These are phyloP conservation scores for Fagopyrum homotropicum DNA, from an alignment of 148 eudicot species.

Conservation along the genomic window DNA sequence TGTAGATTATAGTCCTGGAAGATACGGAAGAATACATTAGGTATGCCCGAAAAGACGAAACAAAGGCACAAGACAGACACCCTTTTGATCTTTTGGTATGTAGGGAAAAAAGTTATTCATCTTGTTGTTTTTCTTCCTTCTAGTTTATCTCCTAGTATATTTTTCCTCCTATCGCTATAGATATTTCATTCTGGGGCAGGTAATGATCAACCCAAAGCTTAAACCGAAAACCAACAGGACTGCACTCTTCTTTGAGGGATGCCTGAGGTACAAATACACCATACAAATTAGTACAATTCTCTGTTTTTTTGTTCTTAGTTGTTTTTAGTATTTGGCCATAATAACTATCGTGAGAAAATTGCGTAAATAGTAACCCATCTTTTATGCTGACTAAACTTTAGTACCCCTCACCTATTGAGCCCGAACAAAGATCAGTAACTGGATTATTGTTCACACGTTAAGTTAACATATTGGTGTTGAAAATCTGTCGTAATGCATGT, in stretches of 20 bases:
- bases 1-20: slow-evolving; percentile 87
- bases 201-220: slow-evolving; percentile 73
- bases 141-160: not conserved
- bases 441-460: too few species aligned
- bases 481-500: too few species aligned
- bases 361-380: too few species aligned
- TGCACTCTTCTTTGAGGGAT: slow-evolving; percentile 93
- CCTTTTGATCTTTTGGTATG: slow-evolving; percentile 96
- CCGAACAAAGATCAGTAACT: too few species aligned
- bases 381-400: too few species aligned
- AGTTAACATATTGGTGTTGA: too few species aligned
- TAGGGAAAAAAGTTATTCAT: not conserved
- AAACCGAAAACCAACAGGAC: slow-evolving; percentile 55
- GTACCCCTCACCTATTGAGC: too few species aligned
- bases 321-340: not conserved
- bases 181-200: slow-evolving; percentile 48
- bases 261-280: slow-evolving; percentile 54
- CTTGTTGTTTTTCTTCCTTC: too few species aligned
- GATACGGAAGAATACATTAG: slow-evolving; percentile 76
- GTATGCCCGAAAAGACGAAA: slow-evolving; percentile 71
- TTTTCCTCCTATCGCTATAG: slow-evolving; percentile 18
- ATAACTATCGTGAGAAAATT: too few species aligned
- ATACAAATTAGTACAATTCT: not conserved
- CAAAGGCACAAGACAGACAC: slow-evolving; percentile 53
- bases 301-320: not conserved